A percentile compares a stretch with the other conserved stretches of the same genome.
phyloP scores from a whole-genome alignment of 495 filamentous ascomycete genomes.

The Saxophila tyrrhenica region DNA sequence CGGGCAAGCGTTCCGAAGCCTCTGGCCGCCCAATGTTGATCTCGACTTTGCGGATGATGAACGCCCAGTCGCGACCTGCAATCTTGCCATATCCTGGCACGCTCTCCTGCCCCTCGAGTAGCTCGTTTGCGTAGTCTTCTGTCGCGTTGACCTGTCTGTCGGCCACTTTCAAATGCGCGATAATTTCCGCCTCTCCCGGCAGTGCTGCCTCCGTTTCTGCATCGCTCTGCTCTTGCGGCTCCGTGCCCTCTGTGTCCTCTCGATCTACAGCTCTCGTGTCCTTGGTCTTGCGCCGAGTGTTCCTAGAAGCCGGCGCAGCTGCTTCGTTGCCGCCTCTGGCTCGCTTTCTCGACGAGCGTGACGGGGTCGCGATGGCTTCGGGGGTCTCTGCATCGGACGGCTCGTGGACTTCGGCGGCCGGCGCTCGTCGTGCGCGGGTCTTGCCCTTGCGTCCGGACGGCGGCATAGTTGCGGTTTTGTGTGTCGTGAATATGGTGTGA shows the following conservation, averaged over 20 bases:
- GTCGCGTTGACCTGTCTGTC: slow-evolving; percentile 54
- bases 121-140: slow-evolving; percentile 58
- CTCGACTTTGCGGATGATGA: slow-evolving; percentile 68
- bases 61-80: slow-evolving; percentile 85
- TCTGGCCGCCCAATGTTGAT: slow-evolving; percentile 72
- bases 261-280: slow-evolving; percentile 5
- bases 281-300: slow-evolving; percentile 13
- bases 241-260: slow-evolving; percentile 19
- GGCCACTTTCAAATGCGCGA: slow-evolving; percentile 52
- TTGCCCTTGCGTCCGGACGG: slow-evolving; percentile 19
- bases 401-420: slow-evolving; percentile 12
- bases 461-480: slow-evolving; percentile 5
- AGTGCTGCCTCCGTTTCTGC: slow-evolving; percentile 9
- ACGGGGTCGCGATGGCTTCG: slow-evolving; percentile 30
- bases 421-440: slow-evolving; percentile 10
- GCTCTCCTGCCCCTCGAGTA: slow-evolving; percentile 59
- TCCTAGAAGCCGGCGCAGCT: slow-evolving; percentile 1
- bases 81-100: slow-evolving; percentile 91
- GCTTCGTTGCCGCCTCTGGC: slow-evolving; percentile 12
- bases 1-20: slow-evolving; percentile 22
- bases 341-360: slow-evolving; percentile 26
- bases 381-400: slow-evolving; percentile 29
- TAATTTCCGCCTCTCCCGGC: slow-evolving; percentile 50
- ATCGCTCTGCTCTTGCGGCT: slow-evolving; percentile 14
- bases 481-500: background rate